Percentiles rank a stretch among this genome's conserved stretches.
phyloP scores from a whole-genome alignment of 192 early-diverging fungal species.

The Podila horticola region DNA sequence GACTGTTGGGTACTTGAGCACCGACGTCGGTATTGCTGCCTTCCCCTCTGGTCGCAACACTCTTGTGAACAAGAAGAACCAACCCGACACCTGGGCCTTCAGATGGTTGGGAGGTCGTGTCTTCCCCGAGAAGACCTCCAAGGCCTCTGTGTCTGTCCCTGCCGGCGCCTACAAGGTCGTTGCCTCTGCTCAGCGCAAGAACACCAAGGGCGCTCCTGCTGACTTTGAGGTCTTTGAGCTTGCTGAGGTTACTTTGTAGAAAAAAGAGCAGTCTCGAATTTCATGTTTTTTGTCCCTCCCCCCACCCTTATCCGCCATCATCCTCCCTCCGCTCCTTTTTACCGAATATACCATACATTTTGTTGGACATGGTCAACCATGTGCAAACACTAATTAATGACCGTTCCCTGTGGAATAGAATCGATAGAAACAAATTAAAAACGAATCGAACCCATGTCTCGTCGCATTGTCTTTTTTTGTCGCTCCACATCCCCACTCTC shows the following conservation, averaged over 20 bases:
- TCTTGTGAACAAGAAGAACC: not conserved
- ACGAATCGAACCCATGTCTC: no score
- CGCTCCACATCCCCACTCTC: no score
- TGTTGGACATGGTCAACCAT: no score
- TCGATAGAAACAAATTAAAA: no score
- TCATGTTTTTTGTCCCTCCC: not conserved
- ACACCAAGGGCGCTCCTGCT: not conserved
- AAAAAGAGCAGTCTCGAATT: constrained; percentile 57
- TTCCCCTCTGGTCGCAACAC: not conserved
- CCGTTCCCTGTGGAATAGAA: no score
- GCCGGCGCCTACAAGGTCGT: not conserved
- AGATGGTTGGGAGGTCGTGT: not conserved
- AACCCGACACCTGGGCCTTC: not conserved
- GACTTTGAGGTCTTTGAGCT: not conserved
- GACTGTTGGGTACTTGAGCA: not conserved
- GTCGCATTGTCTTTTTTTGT: no score
- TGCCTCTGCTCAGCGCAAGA: not conserved
- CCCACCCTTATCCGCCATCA: constrained; percentile 14
- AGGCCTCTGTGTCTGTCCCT: not conserved
- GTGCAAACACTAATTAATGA: no score
- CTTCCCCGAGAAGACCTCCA: not conserved
- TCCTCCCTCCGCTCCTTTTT: no score
- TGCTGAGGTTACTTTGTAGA: not conserved
- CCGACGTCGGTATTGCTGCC: not conserved
- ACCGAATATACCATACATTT: no score